A percentile compares a stretch with the other conserved stretches of the same genome.
Conservation (phyloP, 257 asterid species). For the Eustoma russellianum region DNA sequence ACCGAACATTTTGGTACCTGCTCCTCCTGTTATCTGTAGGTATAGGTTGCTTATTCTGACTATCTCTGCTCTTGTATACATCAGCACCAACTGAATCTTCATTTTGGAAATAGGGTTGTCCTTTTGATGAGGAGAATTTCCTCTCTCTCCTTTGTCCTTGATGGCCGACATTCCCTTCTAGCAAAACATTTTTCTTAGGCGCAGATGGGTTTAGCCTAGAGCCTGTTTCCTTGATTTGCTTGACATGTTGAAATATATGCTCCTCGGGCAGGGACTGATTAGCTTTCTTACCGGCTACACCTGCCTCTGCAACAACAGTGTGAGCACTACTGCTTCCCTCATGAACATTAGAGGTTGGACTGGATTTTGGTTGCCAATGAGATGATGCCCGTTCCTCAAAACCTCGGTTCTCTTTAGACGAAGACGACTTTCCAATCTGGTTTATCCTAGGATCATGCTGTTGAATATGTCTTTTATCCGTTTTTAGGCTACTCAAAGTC, state of each 20-base stretch:
- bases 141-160: slow-evolving; percentile 41
- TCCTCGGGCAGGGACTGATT: slow-evolving; percentile 30
- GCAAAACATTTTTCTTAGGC: slow-evolving; percentile 16
- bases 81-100: slow-evolving; percentile 33
- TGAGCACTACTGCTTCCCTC: slow-evolving; percentile 32
- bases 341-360: slow-evolving; percentile 27
- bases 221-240: slow-evolving; percentile 17
- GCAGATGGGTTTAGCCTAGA: slow-evolving; percentile 22
- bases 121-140: slow-evolving; percentile 32
- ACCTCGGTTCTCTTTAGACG: slow-evolving; percentile 37
- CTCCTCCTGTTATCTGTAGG: slow-evolving; percentile 41
- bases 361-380: slow-evolving; percentile 80
- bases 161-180: slow-evolving; percentile 22
- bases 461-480: slow-evolving; percentile 27
- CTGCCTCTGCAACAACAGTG: slow-evolving; percentile 24
- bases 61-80: slow-evolving; percentile 26
- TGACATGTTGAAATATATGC: slow-evolving; percentile 19
- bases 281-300: slow-evolving; percentile 31
- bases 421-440: slow-evolving; percentile 31
- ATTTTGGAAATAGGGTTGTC: slow-evolving; percentile 42
- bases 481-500: slow-evolving; percentile 24
- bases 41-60: slow-evolving; percentile 30
- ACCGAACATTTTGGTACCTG: slow-evolving; percentile 40
- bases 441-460: slow-evolving; percentile 27
- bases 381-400: slow-evolving; percentile 41